A percentile compares a stretch with the other conserved stretches of the same genome.
phyloP scores from a whole-genome alignment of 2,329 filamentous ascomycete genomes.

The Fusarium caatingaense region DNA sequence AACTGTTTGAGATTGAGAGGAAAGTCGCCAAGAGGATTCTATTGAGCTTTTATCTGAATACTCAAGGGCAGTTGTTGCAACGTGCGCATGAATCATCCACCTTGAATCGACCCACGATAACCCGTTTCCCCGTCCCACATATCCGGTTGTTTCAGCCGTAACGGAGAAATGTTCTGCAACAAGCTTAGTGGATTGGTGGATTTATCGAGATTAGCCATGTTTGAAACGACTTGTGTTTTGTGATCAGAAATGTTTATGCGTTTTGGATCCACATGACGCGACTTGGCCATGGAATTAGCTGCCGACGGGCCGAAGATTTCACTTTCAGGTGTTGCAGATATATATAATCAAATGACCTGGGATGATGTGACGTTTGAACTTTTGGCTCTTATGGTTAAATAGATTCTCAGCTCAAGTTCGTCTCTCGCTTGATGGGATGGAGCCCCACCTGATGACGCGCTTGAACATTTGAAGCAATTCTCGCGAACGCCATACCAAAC shows the following conservation, averaged over 20 bases:
- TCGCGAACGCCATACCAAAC: background rate
- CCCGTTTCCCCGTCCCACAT: background rate
- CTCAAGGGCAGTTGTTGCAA: fast-evolving
- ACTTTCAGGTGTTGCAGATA: background rate
- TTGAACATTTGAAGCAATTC: background rate
- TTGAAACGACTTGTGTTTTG: constrained; percentile 13
- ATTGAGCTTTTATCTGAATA: background rate
- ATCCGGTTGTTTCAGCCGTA: constrained; percentile 3
- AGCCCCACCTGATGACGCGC: fast-evolving
- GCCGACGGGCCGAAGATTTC: background rate
- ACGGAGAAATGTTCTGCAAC: fast-evolving
- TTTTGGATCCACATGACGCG: background rate
- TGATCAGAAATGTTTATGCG: background rate
- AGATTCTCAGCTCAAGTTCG: background rate
- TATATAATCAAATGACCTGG: background rate
- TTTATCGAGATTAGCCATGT: background rate
- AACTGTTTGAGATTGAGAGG: background rate
- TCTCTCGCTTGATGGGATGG: background rate
- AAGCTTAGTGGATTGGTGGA: constrained; percentile 8
- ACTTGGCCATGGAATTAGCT: background rate
- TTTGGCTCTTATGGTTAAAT: background rate
- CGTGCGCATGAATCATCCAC: constrained; percentile 3
- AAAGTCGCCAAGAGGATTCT: background rate
- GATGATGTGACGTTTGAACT: background rate
- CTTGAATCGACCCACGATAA: background rate